Evolutionary conservation across 441 rosid genomes (phyloP).

Genomic region (Geranium incanum): DNA sequence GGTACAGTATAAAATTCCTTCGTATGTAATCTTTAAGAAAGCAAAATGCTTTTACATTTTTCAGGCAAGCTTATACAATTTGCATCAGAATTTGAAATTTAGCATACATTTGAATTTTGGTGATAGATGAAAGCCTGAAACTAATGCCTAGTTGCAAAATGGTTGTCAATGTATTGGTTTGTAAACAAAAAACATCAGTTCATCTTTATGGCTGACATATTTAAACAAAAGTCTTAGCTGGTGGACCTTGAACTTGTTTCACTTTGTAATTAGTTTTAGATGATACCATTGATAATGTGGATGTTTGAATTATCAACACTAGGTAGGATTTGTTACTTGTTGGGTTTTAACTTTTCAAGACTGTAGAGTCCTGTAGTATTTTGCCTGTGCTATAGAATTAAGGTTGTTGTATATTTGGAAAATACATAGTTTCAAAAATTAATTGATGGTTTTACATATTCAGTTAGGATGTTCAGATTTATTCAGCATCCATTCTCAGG

Average conservation of each 20-base stretch:
- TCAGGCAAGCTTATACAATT: not conserved
- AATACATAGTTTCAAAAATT: not conserved
- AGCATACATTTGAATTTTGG: not conserved
- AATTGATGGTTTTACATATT: not conserved
- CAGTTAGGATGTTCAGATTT: not conserved
- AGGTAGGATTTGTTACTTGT: no score
- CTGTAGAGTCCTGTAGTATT: no score
- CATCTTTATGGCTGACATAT: not conserved
- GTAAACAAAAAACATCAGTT: not conserved
- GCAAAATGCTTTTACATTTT: not conserved
- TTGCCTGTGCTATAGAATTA: not conserved
- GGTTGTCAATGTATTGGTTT: not conserved
- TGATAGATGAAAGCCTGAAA: not conserved
- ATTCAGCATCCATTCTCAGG: not conserved
- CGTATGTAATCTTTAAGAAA: not conserved
- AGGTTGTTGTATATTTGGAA: not conserved
- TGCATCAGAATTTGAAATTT: not conserved
- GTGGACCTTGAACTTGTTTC: not conserved
- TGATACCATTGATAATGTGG: not conserved
- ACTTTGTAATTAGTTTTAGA: not conserved
- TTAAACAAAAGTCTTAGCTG: not conserved
- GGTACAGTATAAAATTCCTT: slow-evolving; percentile 30
- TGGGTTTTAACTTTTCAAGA: no score
- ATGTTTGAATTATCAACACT: not conserved
- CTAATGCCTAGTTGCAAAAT: not conserved